phyloP scores from a whole-genome alignment of 2,329 filamentous ascomycete genomes.

The Botrytis pseudocinerea region DNA sequence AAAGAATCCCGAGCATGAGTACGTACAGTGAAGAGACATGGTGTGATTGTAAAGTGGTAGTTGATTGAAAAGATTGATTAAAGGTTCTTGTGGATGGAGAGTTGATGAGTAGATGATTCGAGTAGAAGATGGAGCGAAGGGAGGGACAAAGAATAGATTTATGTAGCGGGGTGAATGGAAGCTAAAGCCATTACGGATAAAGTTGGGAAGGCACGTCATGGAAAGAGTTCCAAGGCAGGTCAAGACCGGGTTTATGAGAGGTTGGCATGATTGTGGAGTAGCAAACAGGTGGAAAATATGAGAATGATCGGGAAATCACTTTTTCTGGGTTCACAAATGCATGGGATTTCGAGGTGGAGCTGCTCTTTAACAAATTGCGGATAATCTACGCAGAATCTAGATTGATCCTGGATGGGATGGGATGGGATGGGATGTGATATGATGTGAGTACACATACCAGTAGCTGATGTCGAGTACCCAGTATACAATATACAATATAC shows the following conservation, averaged over 20 bases:
- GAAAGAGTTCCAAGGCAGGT: constrained; percentile 14
- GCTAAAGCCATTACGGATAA: constrained; percentile 20
- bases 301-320: neutral
- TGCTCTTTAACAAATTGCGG: neutral
- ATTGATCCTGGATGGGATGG: neutral
- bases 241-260: neutral
- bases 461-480: neutral
- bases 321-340: neutral
- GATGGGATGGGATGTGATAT: too few species aligned
- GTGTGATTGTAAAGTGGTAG: constrained; percentile 24
- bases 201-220: constrained; percentile 22
- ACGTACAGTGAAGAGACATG: constrained; percentile 40
- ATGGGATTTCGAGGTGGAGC: neutral
- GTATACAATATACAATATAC: too few species aligned
- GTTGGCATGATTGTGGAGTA: neutral
- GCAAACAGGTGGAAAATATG: neutral
- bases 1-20: neutral
- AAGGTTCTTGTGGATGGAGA: constrained; percentile 24
- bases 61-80: constrained; percentile 23
- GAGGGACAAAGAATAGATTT: constrained; percentile 18
- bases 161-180: constrained; percentile 13
- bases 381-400: neutral
- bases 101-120: neutral
- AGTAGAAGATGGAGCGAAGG: neutral
- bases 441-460: neutral